Percentiles rank a stretch among this genome's conserved stretches.
Evolutionary conservation across 2,329 filamentous ascomycete species (phyloP).

Genomic region (Aspergillus carbonarius): DNA sequence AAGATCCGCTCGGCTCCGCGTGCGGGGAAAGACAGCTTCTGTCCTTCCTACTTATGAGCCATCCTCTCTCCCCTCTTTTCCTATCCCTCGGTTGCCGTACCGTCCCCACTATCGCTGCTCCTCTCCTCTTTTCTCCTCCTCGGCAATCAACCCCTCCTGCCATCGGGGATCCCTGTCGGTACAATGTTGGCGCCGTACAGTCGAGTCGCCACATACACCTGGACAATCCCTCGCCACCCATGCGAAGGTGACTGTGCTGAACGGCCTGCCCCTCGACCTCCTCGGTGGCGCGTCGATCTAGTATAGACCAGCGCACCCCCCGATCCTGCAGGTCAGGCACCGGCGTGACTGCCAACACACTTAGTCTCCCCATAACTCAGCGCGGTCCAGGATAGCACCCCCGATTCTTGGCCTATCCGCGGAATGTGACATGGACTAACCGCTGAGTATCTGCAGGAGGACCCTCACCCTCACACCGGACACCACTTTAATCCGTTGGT

Average conservation of each 20-base stretch:
- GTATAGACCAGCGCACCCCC: not conserved
- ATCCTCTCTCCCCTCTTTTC: not conserved
- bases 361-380: not conserved
- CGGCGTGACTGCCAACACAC: not conserved
- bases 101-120: not conserved
- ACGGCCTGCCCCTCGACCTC: not conserved
- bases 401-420: not conserved
- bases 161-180: not conserved
- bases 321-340: not conserved
- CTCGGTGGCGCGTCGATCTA: not conserved
- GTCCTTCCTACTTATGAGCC: not conserved
- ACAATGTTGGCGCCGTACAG: not conserved
- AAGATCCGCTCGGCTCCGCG: not conserved
- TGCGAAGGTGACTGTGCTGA: no score
- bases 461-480: conserved; percentile 1
- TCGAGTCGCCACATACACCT: not conserved
- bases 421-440: conserved; percentile 4
- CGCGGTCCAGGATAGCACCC: not conserved
- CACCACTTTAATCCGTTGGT: not conserved
- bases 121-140: not conserved
- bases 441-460: conserved; percentile 1
- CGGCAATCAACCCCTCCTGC: not conserved
- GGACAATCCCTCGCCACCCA: not conserved
- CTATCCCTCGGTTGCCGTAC: not conserved
- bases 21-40: not conserved